Evolutionary conservation across 495 filamentous ascomycete species (phyloP), one percentile per base, ranked within the genome.

Genomic region (Penicillium atrosanguineum): DNA sequence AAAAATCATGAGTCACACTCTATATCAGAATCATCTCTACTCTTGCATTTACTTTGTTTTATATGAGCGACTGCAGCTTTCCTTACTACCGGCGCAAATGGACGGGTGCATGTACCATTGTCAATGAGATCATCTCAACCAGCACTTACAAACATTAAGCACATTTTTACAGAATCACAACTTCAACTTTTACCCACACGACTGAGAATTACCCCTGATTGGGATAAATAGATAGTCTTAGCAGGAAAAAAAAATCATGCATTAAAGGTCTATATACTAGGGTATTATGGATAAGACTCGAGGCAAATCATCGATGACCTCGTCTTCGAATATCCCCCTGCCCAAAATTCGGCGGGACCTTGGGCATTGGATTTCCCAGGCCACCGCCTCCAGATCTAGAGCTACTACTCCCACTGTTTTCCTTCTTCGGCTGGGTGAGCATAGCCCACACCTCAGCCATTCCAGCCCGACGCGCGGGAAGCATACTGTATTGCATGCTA

Each of bases 401-500:
- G 11, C 65, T 53, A 36, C 65, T 44, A n/a, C 68, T 53, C 0
- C 67, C 57, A 45, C 63, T 45, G 20, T 57, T 54, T 18, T 52
- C 61, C 52, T 76, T 78, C 47, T 71, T 71, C 8, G 71, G 60
- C 58, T 83, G 79, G 2, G 83, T 90, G 52, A 96, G 70, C 45
- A 85, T 80, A 26, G 81, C 71, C 95, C 95, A 99, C 56, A 97
- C 84, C 65, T 97, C 91, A 54, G 78, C 69, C 45, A 97, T 85
- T 2, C 88, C 83, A 0, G 89, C 89, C 6, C 94, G 77, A 38
- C 77, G 83, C 11, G 89, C 86, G 6, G 94, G 94, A 28, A 99
- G 77, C 95, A 97, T 97, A 73, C 89, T 94, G 71, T 99, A 99
- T 71, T 99, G 94, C 61, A 99, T 84, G 52, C 89, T 92, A 71